These are phyloP conservation scores for Schizochytrium sp. DNA, from an alignment of 108 stramenopile species.

Conservation along the genomic window DNA sequence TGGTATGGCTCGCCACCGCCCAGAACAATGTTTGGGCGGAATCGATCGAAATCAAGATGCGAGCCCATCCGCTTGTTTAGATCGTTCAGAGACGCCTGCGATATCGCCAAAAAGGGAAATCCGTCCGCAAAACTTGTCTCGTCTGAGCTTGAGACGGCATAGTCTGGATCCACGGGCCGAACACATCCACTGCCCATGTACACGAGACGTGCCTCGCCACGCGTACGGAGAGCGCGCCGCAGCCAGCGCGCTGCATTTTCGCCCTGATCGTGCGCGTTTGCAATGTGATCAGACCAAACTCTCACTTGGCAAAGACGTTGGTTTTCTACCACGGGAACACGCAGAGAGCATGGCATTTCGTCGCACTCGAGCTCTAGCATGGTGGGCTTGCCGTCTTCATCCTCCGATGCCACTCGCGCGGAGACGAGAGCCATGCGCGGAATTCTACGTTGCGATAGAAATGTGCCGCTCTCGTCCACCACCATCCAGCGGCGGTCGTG, in stretches of 20 bases:
- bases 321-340: slow-evolving; percentile 22
- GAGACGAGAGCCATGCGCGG: slow-evolving; percentile 42
- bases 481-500: slow-evolving; percentile 48
- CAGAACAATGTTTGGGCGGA: slow-evolving; percentile 54
- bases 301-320: not conserved
- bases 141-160: not conserved
- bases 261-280: slow-evolving; percentile 34
- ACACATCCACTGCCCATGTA: slow-evolving; percentile 35
- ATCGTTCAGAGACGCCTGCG: slow-evolving; percentile 39
- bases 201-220: slow-evolving; percentile 34
- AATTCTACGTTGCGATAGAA: slow-evolving; percentile 36
- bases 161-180: slow-evolving; percentile 28
- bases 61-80: slow-evolving; percentile 33
- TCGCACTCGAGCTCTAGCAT: not conserved
- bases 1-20: slow-evolving; percentile 29
- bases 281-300: slow-evolving; percentile 43
- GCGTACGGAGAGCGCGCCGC: slow-evolving; percentile 20
- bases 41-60: slow-evolving; percentile 44
- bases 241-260: slow-evolving; percentile 42
- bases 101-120: slow-evolving; percentile 41
- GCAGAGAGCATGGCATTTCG: slow-evolving; percentile 34
- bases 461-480: slow-evolving; percentile 35
- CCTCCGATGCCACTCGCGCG: slow-evolving; percentile 20
- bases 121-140: slow-evolving; percentile 48
- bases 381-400: slow-evolving; percentile 1